phyloP scores from a whole-genome alignment of 805 yeast species.

The Candida multigemmis region DNA sequence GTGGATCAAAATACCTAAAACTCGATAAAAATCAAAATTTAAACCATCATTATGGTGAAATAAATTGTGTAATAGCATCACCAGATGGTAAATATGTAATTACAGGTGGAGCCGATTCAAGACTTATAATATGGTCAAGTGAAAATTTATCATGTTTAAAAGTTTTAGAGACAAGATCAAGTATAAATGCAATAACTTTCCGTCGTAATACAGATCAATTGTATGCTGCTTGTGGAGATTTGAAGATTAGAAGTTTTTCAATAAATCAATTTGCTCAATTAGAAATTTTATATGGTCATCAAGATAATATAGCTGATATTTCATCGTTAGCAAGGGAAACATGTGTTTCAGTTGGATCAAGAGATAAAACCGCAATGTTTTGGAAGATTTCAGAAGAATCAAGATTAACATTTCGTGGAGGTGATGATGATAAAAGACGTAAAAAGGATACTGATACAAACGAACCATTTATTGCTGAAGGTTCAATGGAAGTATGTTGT shows the following conservation, averaged over 20 bases:
- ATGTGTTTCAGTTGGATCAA: constrained; percentile 91
- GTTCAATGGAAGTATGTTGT: constrained; percentile 80
- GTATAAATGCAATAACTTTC: constrained; percentile 65
- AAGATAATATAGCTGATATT: constrained; percentile 78
- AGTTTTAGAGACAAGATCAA: constrained; percentile 70
- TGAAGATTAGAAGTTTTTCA: constrained; percentile 80
- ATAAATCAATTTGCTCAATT: constrained; percentile 80
- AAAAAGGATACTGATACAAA: constrained; percentile 11
- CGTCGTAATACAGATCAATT: constrained; percentile 76
- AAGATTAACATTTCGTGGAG: constrained; percentile 87
- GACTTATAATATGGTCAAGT: constrained; percentile 78
- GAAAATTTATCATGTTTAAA: constrained; percentile 70
- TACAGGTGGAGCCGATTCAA: constrained; percentile 82
- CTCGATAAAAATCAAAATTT: constrained; percentile 39
- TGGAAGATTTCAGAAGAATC: constrained; percentile 98
- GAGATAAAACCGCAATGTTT: constrained; percentile 90
- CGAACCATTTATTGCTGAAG: constrained; percentile 52
- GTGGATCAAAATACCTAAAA: constrained; percentile 42
- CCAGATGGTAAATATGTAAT: constrained; percentile 84
- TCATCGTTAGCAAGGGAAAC: constrained; percentile 78
- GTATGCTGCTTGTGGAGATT: constrained; percentile 89
- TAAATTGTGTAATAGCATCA: constrained; percentile 71
- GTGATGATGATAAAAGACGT: constrained; percentile 47
- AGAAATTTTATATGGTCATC: constrained; percentile 92
- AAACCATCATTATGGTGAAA: constrained; percentile 71